These are phyloP conservation scores for Fusarium buxicola DNA, from an alignment of 2,329 filamentous ascomycete genomes.

Conservation along the genomic window DNA sequence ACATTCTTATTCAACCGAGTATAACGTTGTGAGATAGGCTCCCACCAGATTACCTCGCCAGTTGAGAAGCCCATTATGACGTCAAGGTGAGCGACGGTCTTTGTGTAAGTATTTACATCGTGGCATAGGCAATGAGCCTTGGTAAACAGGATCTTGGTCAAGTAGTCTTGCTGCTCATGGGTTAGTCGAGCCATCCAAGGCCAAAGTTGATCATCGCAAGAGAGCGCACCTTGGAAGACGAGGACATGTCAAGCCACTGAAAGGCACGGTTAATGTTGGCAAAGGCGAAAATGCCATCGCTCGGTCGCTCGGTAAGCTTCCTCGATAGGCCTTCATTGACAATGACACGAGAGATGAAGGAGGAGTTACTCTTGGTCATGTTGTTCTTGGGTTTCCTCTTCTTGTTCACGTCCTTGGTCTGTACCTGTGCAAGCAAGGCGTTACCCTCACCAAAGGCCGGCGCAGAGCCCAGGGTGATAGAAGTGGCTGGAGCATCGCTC, in stretches of 20 bases:
- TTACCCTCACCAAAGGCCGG: constrained; percentile 91
- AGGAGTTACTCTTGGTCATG: constrained; percentile 98
- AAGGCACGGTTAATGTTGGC: constrained; percentile 96
- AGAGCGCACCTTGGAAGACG: constrained; percentile 70
- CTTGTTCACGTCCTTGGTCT: constrained; percentile 80
- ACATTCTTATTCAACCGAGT: constrained; percentile 96
- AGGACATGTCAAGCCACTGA: constrained; percentile 93
- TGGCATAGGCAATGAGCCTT: constrained; percentile 96
- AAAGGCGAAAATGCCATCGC: constrained; percentile 88
- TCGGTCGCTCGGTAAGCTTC: constrained; percentile 80
- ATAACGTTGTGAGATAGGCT: constrained; percentile 96
- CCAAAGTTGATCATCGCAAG: neutral
- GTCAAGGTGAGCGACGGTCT: constrained; percentile 83
- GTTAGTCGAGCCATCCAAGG: constrained; percentile 40
- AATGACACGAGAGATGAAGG: constrained; percentile 97
- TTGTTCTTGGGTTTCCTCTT: constrained; percentile 96
- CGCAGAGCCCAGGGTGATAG: constrained; percentile 57
- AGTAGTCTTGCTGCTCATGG: constrained; percentile 77
- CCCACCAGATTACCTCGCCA: constrained; percentile 98
- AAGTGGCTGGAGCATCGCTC: constrained; percentile 61
- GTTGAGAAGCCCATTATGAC: constrained; percentile 96
- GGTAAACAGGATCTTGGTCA: constrained; percentile 97
- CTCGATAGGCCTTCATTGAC: constrained; percentile 85
- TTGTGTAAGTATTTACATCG: constrained; percentile 88
- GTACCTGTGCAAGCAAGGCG: constrained; percentile 71